phyloP scores from a whole-genome alignment of 345 rosid genomes.

The Reutealis trisperma region DNA sequence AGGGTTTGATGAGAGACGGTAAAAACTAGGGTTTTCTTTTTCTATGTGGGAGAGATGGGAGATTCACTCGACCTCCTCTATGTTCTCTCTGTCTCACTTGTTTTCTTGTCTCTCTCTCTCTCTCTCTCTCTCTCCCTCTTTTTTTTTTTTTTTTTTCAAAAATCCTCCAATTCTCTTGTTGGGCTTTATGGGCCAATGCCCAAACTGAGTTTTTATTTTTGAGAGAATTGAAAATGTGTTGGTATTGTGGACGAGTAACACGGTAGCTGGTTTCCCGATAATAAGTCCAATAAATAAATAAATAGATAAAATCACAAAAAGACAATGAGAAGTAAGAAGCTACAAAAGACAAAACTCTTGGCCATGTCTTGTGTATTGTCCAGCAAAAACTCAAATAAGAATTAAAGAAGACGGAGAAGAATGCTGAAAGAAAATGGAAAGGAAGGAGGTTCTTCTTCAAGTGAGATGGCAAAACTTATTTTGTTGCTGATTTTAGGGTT shows the following conservation, averaged over 20 bases:
- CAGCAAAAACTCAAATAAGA: too few species aligned
- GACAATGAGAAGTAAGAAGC: too few species aligned
- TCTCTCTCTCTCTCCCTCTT: slow-evolving; percentile 28
- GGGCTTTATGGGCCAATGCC: background rate
- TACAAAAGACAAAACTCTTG: too few species aligned
- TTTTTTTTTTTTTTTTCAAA: background rate
- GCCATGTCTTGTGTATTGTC: too few species aligned
- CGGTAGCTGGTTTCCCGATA: too few species aligned
- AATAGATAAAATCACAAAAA: too few species aligned
- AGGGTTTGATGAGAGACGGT: slow-evolving; percentile 28
- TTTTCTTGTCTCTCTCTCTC: slow-evolving; percentile 23
- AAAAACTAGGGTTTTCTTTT: slow-evolving; percentile 44
- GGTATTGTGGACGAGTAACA: too few species aligned
- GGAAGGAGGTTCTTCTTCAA: background rate
- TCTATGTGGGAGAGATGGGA: slow-evolving; percentile 4
- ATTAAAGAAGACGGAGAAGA: too few species aligned
- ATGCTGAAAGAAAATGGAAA: too few species aligned
- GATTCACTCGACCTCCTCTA: slow-evolving; percentile 28
- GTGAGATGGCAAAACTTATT: background rate
- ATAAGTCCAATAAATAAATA: too few species aligned
- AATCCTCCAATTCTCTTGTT: background rate
- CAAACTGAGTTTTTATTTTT: background rate
- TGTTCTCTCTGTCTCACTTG: slow-evolving; percentile 33
- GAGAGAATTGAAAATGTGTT: too few species aligned
- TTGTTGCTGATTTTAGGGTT: background rate